phyloP scores from a whole-genome alignment of 2,329 filamentous ascomycete species.

The Bipolaris zeicola region DNA sequence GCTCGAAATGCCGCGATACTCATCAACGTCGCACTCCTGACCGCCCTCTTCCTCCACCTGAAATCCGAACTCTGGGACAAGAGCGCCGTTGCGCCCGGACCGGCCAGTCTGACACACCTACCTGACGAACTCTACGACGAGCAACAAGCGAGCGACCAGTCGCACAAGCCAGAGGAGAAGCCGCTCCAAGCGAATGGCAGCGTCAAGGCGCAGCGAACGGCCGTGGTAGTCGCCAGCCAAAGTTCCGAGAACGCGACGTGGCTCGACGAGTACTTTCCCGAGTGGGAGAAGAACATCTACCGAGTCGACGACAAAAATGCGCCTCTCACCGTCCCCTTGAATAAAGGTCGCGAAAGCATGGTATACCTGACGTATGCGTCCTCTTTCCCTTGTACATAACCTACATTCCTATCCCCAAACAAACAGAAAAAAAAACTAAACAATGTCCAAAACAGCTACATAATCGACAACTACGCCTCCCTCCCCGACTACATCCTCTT shows the following conservation, averaged over 20 bases:
- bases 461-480: conserved; percentile 49
- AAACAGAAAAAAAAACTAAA: background rate
- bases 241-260: conserved; percentile 49
- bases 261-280: conserved; percentile 46
- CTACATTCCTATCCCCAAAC: too few relatives aligned
- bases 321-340: conserved; percentile 50
- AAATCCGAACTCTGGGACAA: conserved; percentile 37
- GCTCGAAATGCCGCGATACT: conserved; percentile 33
- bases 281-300: conserved; percentile 52
- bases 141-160: conserved; percentile 7
- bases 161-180: conserved; percentile 13
- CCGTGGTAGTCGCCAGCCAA: conserved; percentile 49
- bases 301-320: conserved; percentile 49
- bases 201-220: conserved; percentile 29
- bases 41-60: conserved; percentile 37
- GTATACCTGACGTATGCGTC: conserved; percentile 54
- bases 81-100: conserved; percentile 12
- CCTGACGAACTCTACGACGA: conserved; percentile 25
- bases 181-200: conserved; percentile 21
- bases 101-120: conserved; percentile 17
- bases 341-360: conserved; percentile 58
- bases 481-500: conserved; percentile 52
- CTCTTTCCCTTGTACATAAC: too few relatives aligned
- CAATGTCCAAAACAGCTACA: conserved; percentile 39
- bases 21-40: conserved; percentile 31